Conservation (phyloP, 225 moss, liverwort and hornwort genomes). For the Marchantia paleacea region DNA sequence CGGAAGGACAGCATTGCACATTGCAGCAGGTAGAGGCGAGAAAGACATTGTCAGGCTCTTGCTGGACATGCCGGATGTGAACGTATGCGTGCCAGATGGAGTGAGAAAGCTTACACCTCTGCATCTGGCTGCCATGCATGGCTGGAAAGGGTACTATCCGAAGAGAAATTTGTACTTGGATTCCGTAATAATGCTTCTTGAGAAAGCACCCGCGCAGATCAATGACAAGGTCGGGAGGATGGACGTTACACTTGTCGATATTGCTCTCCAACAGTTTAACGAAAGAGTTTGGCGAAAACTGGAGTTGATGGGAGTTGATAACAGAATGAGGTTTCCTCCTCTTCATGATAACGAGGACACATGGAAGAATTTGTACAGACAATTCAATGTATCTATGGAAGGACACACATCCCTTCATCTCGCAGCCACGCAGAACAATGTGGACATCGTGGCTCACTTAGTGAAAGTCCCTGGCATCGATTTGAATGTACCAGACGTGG, state of each 20-base stretch:
- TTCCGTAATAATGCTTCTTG: neutral
- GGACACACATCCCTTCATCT: conserved; percentile 10
- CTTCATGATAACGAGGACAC: neutral
- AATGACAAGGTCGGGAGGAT: neutral
- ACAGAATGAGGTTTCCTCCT: neutral
- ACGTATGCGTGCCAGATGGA: neutral
- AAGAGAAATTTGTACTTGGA: too few species aligned
- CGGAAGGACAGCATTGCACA: too few species aligned
- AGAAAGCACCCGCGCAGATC: neutral
- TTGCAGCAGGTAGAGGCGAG: neutral
- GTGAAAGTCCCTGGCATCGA: neutral
- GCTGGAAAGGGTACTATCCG: too few species aligned
- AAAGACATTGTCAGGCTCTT: neutral
- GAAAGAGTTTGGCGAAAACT: neutral
- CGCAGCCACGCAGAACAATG: conserved; percentile 3
- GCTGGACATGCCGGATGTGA: neutral
- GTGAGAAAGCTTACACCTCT: neutral
- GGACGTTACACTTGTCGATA: too few species aligned
- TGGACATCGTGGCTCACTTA: neutral
- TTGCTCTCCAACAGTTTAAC: neutral
- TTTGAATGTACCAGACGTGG: neutral
- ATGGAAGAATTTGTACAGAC: neutral
- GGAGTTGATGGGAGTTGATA: neutral
- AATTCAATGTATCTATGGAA: neutral
- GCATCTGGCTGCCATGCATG: neutral